phyloP scores from a whole-genome alignment of 106 monocot species.

The Apostasia shenzhenica region DNA sequence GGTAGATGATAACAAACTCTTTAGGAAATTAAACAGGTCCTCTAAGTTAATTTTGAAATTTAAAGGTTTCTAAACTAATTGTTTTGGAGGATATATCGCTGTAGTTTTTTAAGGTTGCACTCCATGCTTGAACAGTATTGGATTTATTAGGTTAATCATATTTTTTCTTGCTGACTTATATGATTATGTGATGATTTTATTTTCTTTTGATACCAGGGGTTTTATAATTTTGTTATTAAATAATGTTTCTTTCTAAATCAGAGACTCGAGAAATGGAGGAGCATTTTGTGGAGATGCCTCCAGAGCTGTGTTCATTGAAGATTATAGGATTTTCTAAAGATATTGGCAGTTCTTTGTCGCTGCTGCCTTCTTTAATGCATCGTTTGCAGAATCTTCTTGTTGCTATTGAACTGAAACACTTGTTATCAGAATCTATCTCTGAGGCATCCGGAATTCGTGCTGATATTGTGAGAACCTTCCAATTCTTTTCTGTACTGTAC shows the following conservation, averaged over 20 bases:
- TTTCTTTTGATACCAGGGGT: too few species aligned
- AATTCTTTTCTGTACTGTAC: neutral
- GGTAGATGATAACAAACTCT: too few species aligned
- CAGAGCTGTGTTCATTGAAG: constrained; percentile 79
- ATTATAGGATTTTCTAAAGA: constrained; percentile 94
- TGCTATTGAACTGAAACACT: constrained; percentile 73
- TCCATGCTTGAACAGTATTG: too few species aligned
- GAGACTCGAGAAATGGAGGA: constrained; percentile 52
- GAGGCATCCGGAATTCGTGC: constrained; percentile 64
- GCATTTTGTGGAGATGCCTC: constrained; percentile 82
- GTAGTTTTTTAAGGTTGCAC: too few species aligned
- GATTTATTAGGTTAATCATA: too few species aligned
- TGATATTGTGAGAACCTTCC: constrained; percentile 37
- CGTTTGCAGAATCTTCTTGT: constrained; percentile 89
- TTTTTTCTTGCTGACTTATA: too few species aligned
- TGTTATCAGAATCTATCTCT: constrained; percentile 47
- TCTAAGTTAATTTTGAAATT: too few species aligned
- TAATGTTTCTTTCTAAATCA: constrained; percentile 12
- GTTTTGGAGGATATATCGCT: too few species aligned
- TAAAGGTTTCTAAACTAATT: too few species aligned
- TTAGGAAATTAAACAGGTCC: too few species aligned
- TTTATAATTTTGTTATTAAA: too few species aligned
- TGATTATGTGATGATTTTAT: too few species aligned
- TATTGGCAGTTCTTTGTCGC: constrained; percentile 82
- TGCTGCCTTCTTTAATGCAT: constrained; percentile 91